Percentiles rank a stretch among this genome's conserved stretches.
Evolutionary conservation across 768 basidiomycete species (phyloP).

Genomic region (Russula sp.): DNA sequence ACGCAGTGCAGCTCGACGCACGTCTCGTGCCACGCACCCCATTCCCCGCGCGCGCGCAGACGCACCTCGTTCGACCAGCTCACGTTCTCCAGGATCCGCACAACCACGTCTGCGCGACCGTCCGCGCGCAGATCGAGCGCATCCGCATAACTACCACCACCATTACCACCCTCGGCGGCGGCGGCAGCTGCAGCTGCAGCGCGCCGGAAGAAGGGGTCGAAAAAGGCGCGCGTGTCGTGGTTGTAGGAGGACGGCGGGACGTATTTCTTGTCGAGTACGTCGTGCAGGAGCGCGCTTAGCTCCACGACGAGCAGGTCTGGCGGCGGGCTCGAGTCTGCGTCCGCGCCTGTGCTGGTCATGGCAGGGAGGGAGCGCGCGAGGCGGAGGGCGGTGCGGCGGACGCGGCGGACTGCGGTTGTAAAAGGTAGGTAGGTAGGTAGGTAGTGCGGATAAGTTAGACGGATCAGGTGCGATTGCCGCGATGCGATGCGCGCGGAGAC

Average conservation of each 20-base stretch:
- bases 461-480: no score
- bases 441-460: no score
- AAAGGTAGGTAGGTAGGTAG: neutral
- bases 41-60: conserved; percentile 46
- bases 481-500: neutral
- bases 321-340: conserved; percentile 13
- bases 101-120: conserved; percentile 50
- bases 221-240: neutral
- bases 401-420: conserved; percentile 59
- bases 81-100: conserved; percentile 66
- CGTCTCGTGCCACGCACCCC: conserved; percentile 61
- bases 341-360: neutral
- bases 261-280: neutral
- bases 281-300: neutral
- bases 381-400: conserved; percentile 66
- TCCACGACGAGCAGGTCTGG: conserved; percentile 60
- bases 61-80: conserved; percentile 84
- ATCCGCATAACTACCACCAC: no score
- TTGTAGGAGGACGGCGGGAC: no score
- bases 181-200: no score
- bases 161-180: no score
- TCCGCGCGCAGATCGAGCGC: conserved; percentile 29
- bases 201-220: neutral
- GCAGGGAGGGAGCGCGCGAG: conserved; percentile 47
- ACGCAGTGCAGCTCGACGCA: conserved; percentile 75